These are phyloP conservation scores for Chalciporus sphaerocephalus DNA, from an alignment of 768 basidiomycete species.

Conservation along the genomic window DNA sequence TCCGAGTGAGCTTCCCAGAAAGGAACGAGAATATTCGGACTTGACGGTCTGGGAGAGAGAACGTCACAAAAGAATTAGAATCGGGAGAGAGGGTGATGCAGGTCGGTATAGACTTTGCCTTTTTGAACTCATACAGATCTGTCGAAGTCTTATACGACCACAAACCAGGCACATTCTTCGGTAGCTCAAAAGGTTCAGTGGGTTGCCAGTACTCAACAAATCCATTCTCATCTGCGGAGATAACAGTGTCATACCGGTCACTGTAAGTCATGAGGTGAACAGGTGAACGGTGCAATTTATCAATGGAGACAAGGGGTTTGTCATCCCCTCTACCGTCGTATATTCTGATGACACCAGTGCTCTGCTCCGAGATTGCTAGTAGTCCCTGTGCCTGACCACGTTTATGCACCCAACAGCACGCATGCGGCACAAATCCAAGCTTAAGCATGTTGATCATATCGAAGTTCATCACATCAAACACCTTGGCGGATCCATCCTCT, in stretches of 20 bases:
- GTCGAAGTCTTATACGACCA: slow-evolving; percentile 93
- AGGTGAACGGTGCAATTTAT: slow-evolving; percentile 77
- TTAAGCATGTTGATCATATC: slow-evolving; percentile 99
- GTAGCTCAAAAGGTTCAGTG: slow-evolving; percentile 78
- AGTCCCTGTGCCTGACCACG: slow-evolving; percentile 84
- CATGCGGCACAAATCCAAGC: slow-evolving; percentile 76
- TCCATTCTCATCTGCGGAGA: slow-evolving; percentile 92
- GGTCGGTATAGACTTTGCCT: slow-evolving; percentile 88
- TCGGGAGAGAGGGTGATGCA: slow-evolving; percentile 90
- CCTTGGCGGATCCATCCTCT: slow-evolving; percentile 88
- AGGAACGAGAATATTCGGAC: slow-evolving; percentile 92
- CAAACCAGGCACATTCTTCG: slow-evolving; percentile 69
- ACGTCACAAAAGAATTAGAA: slow-evolving; percentile 84
- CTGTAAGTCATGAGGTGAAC: slow-evolving; percentile 93
- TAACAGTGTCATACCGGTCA: slow-evolving; percentile 82
- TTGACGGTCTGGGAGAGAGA: slow-evolving; percentile 91
- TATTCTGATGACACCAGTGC: slow-evolving; percentile 70
- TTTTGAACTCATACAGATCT: slow-evolving; percentile 97
- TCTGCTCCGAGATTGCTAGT: slow-evolving; percentile 82
- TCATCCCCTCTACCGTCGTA: slow-evolving; percentile 91
- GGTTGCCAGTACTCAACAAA: slow-evolving; percentile 98
- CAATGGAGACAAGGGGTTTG: slow-evolving; percentile 68
- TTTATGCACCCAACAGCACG: slow-evolving; percentile 94
- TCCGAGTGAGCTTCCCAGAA: slow-evolving; percentile 81
- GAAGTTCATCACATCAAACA: slow-evolving; percentile 97